Evolutionary conservation across 163 green algal species (phyloP).

Genomic region (Volvox carteri): DNA sequence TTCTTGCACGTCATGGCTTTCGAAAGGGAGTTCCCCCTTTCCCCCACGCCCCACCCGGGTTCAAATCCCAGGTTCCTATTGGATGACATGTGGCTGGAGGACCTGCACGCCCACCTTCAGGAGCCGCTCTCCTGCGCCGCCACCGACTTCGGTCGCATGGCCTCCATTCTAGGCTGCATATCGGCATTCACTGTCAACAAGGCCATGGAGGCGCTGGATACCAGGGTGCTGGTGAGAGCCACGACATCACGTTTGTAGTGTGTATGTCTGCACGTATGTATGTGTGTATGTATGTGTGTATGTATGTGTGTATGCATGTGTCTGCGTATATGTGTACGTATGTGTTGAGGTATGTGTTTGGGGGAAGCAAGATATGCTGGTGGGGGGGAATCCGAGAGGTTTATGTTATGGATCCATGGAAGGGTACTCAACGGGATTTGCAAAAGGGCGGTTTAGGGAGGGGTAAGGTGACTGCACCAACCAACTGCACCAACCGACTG

Average conservation of each 20-base stretch:
- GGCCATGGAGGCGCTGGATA: slow-evolving; percentile 47
- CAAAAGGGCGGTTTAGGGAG: background rate
- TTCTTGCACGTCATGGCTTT: too few species aligned
- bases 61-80: slow-evolving; percentile 39
- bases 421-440: too few species aligned
- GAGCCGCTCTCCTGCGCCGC: slow-evolving; percentile 32
- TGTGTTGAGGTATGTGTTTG: too few species aligned
- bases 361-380: too few species aligned
- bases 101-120: slow-evolving; percentile 39
- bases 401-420: too few species aligned
- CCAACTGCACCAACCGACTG: too few species aligned
- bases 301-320: too few species aligned
- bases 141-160: slow-evolving; percentile 40
- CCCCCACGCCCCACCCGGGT: background rate
- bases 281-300: background rate
- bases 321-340: too few species aligned
- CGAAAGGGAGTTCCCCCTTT: too few species aligned
- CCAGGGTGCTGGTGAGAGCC: slow-evolving; percentile 35
- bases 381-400: too few species aligned
- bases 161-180: slow-evolving; percentile 41
- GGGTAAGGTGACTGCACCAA: background rate
- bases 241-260: too few species aligned
- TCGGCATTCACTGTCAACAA: slow-evolving; percentile 42
- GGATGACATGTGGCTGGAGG: slow-evolving; percentile 51
- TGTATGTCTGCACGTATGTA: background rate